Evolutionary conservation across 2,329 filamentous ascomycete species (phyloP), one percentile per base, ranked within the genome.

Genomic region (Curvularia verruculosa): DNA sequence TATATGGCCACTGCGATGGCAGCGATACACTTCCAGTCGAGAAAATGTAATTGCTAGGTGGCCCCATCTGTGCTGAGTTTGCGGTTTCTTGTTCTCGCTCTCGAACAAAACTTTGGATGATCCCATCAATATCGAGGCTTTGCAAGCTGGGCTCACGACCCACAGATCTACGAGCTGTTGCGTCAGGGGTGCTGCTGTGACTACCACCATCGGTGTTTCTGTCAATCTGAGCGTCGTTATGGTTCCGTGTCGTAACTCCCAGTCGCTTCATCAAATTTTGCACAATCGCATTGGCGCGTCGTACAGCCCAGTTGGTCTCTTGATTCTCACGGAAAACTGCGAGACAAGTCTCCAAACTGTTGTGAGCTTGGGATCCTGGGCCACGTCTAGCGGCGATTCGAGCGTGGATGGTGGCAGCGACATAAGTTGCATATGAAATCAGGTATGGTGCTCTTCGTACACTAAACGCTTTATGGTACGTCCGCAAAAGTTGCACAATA

Each of bases 341-440:
- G 1, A 84, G 62, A 52, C 81, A 84, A 0, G 77, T 79, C 26
- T 76, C 73, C 0, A 84, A 59, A 28, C 54, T 69, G 26, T 55
- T 68, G 28, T 69, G 64, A 15, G 68, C 68, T 44, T 80, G 77
- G 3, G 77, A 73, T 0, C 78, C 81, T 0, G 73, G 72, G 0
- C 66, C 67, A 7, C 75, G 74, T 8, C 79, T 75, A 41, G 80
- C 79, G 3, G 83, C 80, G 0, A 83, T 82, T 3, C 82, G 81
- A 0, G 79, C 80, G 49, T 82, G 79, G 18, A 85, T 84, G 0
- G 82, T 85, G 0, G 82, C 82, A 3, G 79, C 78, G 0, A 84
- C 82, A 55, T 85, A 86, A 0, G 81, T 84, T 0, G 84, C 82
- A 64, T 86, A 86, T 0, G 81, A 83, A 18, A 85, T 78, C 1